Conservation (phyloP, 805 yeast species). For the Lachancea quebecensis region DNA sequence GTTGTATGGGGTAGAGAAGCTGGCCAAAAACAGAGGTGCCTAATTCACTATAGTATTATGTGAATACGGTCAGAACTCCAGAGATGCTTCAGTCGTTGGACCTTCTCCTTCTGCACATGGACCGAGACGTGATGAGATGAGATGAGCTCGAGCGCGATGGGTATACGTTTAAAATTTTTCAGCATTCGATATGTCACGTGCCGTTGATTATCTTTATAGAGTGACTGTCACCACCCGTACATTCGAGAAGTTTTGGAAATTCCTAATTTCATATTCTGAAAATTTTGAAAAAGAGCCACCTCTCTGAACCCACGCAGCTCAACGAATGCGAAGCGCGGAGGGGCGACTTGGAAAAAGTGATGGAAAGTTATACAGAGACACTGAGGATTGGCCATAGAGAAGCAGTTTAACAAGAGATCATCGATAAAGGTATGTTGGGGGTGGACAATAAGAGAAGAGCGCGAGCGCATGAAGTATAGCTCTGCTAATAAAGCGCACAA, state of each 20-base stretch:
- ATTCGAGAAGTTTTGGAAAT: background rate
- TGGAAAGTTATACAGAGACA: background rate
- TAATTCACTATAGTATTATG: background rate
- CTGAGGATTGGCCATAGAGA: background rate
- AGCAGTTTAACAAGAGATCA: conserved; percentile 1
- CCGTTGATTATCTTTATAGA: background rate
- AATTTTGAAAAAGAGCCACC: background rate
- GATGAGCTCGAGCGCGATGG: background rate
- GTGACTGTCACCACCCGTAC: conserved; percentile 2
- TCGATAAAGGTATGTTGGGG: conserved; percentile 3
- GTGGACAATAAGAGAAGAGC: background rate
- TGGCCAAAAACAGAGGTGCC: background rate
- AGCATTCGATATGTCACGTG: background rate
- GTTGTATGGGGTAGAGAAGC: background rate
- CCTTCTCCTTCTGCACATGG: background rate
- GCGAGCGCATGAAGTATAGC: background rate
- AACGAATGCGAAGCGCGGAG: background rate
- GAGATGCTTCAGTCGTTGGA: background rate
- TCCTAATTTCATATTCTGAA: background rate
- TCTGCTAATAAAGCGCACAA: no score
- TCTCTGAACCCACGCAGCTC: conserved; percentile 3
- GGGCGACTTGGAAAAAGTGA: background rate
- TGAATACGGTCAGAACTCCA: background rate
- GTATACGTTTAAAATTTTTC: conserved; percentile 1
- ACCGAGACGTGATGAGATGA: conserved; percentile 2